Base-by-base conservation (phyloP, 176 grass and related monocot species). In the Oryza meyeriana region DNA sequence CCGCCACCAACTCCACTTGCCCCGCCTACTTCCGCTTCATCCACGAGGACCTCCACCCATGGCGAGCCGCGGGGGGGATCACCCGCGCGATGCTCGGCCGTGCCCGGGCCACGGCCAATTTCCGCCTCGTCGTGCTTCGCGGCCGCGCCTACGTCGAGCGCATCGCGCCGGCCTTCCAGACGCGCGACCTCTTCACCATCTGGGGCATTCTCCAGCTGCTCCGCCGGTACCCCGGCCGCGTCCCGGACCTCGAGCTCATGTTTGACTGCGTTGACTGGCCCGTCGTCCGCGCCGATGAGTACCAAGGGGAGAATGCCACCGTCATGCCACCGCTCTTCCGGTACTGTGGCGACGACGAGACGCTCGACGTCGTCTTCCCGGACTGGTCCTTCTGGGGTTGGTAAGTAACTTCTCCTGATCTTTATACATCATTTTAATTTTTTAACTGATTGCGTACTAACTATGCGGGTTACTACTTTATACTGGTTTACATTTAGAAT, bases 321-420 rank as follows among this genome's bases (percentile, higher is more conserved):
- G 13, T 66, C 14, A 73, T 88, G 72, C 95, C 92, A 1, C 92
- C 92, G 12, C 77, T 97, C 81, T 97, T 97, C 44, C 92, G 90
- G 12, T 98, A 98, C 79, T 98, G 95, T 42, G 90, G 84, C 11
- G 86, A 98, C 75, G 69, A 92, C 16, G 80, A 85, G 25, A 91
- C 92, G 1, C 85, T 94, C 24, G 95, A 98, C 38, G 64, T 98
- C 18, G 85, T 94, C 30, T 94, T 98, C 76, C 95, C 92, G 6
- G 95, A 98, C 35, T 98, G 92, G 95, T 89, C 95, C 75, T 98
- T 98, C 90, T 94, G 95, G 95, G 90, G 95, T 42, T 98, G 95
- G 95, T 98, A 94, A 92, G 86, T 71, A 91, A 84, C 77, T 75
- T 33, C 35, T 77, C 52, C 29, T 78, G 3, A 16, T 17, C 48